Evolutionary conservation across 495 filamentous ascomycete genomes (phyloP).

Genomic region (Talaromyces nanjingensis): DNA sequence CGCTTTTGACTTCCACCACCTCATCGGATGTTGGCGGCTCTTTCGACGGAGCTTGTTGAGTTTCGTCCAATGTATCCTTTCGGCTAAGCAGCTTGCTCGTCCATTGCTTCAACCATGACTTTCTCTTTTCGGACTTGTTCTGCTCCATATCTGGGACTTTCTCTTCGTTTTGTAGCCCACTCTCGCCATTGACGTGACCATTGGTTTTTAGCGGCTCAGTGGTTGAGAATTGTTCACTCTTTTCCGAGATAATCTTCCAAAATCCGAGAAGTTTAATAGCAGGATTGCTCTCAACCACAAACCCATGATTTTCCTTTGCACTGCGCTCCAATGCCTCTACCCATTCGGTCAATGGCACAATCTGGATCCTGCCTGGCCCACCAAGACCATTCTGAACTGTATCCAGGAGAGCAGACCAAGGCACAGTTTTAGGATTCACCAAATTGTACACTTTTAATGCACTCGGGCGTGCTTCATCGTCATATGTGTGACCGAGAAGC

Average conservation of each 20-base stretch:
- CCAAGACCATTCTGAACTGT: conserved; percentile 3
- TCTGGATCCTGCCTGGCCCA: not conserved
- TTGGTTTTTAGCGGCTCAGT: not conserved
- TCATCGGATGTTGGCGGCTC: not conserved
- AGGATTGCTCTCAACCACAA: conserved; percentile 2
- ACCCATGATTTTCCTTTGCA: not conserved
- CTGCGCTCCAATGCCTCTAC: conserved; percentile 5
- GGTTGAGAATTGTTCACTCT: not conserved
- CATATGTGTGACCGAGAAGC: conserved; percentile 10
- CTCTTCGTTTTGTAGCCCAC: not conserved
- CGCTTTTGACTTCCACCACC: not conserved
- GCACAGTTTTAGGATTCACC: not conserved
- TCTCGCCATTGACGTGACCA: not conserved
- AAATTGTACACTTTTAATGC: conserved; percentile 1
- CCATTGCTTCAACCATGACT: not conserved
- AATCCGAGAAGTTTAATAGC: conserved; percentile 1
- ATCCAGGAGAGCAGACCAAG: conserved; percentile 5
- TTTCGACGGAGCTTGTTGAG: not conserved
- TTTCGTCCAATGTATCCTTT: not conserved
- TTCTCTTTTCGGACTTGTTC: too few relatives aligned
- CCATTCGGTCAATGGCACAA: not conserved
- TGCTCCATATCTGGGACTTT: not conserved
- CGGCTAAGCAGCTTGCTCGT: not conserved
- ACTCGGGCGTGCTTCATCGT: not conserved
- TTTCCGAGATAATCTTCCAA: not conserved